phyloP scores from a whole-genome alignment of 106 monocot genomes.

The Triglochin maritima region DNA sequence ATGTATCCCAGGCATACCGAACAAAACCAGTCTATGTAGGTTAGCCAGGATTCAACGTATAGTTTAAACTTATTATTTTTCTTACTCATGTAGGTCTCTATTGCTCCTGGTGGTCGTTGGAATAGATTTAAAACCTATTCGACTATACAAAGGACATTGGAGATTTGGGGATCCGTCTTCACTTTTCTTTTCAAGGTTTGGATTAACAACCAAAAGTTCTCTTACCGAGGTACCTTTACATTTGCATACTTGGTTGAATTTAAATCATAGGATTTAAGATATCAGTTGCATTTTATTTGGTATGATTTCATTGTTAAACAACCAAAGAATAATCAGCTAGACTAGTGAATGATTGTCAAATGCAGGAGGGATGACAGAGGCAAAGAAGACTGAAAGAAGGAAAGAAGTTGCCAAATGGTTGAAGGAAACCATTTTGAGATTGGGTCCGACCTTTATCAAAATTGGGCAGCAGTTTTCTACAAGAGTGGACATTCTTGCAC shows the following conservation, averaged over 20 bases:
- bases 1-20: no score
- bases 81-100: constrained; percentile 50
- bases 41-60: no score
- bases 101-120: constrained; percentile 94
- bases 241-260: background rate
- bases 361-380: constrained; percentile 96
- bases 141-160: constrained; percentile 94
- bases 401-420: constrained; percentile 92
- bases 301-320: no score
- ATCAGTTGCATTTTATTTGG: no score
- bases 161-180: constrained; percentile 98
- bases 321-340: no score
- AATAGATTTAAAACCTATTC: constrained; percentile 99
- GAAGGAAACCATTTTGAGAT: constrained; percentile 91
- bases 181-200: constrained; percentile 75
- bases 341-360: background rate
- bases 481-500: constrained; percentile 94
- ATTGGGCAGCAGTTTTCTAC: constrained; percentile 98
- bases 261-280: background rate
- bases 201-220: constrained; percentile 89
- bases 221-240: constrained; percentile 54
- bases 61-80: no score
- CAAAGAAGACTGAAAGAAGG: constrained; percentile 58
- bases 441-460: constrained; percentile 99
- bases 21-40: no score